phyloP scores from a whole-genome alignment of 2,329 filamentous ascomycete genomes.

The Pseudodiploospora longispora region DNA sequence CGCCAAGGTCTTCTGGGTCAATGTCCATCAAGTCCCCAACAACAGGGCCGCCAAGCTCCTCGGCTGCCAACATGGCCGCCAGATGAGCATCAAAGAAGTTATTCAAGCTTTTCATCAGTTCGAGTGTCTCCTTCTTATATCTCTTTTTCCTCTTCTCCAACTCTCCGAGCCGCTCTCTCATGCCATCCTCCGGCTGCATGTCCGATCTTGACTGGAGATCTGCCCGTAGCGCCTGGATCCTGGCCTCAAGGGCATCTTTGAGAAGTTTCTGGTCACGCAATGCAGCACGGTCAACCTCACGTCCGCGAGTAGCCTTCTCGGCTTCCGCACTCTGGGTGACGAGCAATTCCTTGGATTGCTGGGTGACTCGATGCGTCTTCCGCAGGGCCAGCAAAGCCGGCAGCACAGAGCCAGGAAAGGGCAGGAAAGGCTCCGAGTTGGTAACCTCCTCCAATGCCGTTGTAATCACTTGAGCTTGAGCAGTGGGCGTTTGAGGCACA shows the following conservation, averaged over 20 bases:
- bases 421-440: conserved; percentile 55
- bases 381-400: conserved; percentile 65
- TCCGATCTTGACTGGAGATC: conserved; percentile 49
- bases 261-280: conserved; percentile 49
- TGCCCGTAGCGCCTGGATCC: conserved; percentile 52
- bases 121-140: conserved; percentile 54
- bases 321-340: conserved; percentile 33
- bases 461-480: conserved; percentile 41
- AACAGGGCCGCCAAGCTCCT: conserved; percentile 75
- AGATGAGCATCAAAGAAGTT: conserved; percentile 64
- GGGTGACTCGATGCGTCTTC: conserved; percentile 54
- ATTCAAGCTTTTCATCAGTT: conserved; percentile 56
- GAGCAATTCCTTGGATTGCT: conserved; percentile 56
- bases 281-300: conserved; percentile 43
- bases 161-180: conserved; percentile 52
- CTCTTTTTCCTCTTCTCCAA: conserved; percentile 49
- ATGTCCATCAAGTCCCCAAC: conserved; percentile 66
- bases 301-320: conserved; percentile 34
- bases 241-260: conserved; percentile 42
- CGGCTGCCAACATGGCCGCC: conserved; percentile 69
- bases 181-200: conserved; percentile 52
- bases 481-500: conserved; percentile 19
- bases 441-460: conserved; percentile 58
- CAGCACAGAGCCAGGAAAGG: conserved; percentile 57
- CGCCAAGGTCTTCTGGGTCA: conserved; percentile 49